Base-by-base conservation (phyloP, 352 stramenopile species). In the Globisporangium paddicum region DNA sequence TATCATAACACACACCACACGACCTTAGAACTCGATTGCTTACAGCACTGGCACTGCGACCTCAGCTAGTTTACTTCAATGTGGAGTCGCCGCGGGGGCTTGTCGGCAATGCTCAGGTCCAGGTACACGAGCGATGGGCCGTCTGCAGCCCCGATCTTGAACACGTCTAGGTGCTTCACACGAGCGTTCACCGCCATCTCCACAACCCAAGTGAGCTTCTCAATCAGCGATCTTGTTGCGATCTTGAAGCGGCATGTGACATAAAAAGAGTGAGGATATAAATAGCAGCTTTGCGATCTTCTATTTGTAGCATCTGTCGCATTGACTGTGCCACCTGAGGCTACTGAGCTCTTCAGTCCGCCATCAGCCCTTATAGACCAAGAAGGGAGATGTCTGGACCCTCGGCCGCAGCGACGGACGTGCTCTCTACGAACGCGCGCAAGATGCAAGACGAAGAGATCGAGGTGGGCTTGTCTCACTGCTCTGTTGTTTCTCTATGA, bases 361-460 rank as follows among this genome's bases (percentile, higher is more conserved):
- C 19, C 38, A 21, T 19, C 38, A 51, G 25, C 14, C 7, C 21
- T 4, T 6, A 19, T 32, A 51, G 14, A 30, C 25, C n/a, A 37
- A 23, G 45, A 35, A 34, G 45, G 5, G 23, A 28, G n/a, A 51
- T 51, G 45, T 51, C 45, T 19, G 26, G 38, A 44, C 16, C 16
- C 8, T 16, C 44, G 5, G 68, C 19, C 37, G 26, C 56, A 35
- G 38, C 44, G 19, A 45, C 10, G 11, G 63, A 72, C 32, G 42
- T 19, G 30, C 46, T 82, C 41, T 86, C 75, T 21, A 40, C 54
- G 11, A 82, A 82, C 54, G 71, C 74, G 13, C 69, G 71, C 28
- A 86, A 87, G 60, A 66, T 83, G 34, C 75, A 86, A 37, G 68
- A 87, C 38, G 76, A 85, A 13, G 79, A 89, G 21, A 62, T 89